Conservation (phyloP, 768 basidiomycete genomes). For the Hericium erinaceus region DNA sequence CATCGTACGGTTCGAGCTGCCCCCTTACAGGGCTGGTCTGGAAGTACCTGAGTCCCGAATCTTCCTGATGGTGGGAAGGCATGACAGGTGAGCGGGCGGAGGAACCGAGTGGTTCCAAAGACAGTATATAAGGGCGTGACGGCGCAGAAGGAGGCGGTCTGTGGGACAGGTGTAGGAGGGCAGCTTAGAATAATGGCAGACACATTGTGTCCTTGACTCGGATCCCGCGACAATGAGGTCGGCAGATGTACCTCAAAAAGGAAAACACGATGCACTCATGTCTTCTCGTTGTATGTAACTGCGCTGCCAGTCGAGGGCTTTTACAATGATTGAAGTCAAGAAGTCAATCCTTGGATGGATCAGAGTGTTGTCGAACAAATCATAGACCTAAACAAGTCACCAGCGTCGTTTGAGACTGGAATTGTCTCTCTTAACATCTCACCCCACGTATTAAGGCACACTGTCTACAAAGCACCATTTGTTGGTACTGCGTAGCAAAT, state of each 20-base stretch:
- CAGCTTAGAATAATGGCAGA: neutral
- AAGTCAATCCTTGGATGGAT: too few relatives aligned
- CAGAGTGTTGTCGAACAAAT: too few relatives aligned
- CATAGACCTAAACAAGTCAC: too few relatives aligned
- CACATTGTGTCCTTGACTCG: neutral
- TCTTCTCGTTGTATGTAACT: too few relatives aligned
- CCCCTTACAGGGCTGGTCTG: slow-evolving; percentile 62
- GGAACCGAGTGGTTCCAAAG: neutral
- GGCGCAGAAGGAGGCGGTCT: neutral
- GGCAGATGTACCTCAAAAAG: neutral
- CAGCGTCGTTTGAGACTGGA: too few relatives aligned
- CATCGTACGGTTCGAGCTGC: slow-evolving; percentile 62
- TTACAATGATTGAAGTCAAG: too few relatives aligned
- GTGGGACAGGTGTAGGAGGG: neutral
- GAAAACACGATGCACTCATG: neutral
- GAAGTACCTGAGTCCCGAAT: slow-evolving; percentile 37
- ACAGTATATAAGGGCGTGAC: neutral
- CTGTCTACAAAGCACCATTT: neutral
- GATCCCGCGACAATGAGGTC: too few relatives aligned
- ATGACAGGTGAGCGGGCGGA: slow-evolving; percentile 2
- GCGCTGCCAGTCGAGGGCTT: too few relatives aligned
- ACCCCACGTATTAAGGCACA: neutral
- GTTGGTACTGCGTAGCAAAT: neutral
- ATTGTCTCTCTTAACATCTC: too few relatives aligned
- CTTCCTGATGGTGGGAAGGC: slow-evolving; percentile 6